Evolutionary conservation across 2,329 filamentous ascomycete species (phyloP), one percentile per base, ranked within the genome.

Genomic region (Clathrospora elynae): DNA sequence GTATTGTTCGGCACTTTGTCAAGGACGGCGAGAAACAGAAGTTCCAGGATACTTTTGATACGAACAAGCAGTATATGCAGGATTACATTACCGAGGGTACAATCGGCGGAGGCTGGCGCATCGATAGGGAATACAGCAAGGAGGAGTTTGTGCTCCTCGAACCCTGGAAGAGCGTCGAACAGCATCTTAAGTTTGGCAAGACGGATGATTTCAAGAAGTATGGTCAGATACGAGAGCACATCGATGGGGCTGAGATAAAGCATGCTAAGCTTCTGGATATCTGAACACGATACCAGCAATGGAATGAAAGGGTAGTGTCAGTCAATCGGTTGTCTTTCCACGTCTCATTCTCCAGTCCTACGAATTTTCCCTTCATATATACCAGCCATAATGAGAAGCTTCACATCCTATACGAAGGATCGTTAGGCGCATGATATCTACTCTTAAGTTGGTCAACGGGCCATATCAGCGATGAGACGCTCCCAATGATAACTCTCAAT

Each of bases 71-170:
- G 3, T 38, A 57, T 23, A 32, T 73, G 5, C 54, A 64, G 14
- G 52, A 40, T 2, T 57, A 58, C 33, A 54, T 66, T 10, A 60
- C 61, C 0, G 59, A 63, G 4, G 64, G 57, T 4, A 55, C 34
- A 2, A 49, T 70, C 22, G 59, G 61, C 8, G 67, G 68, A 9
- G 72, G 72, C 0, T 75, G 70, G 70, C 62, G 73, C 20, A 47
- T 75, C 11, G 73, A 75, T 32, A 56, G 56, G 7, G 62, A 63
- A 6, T 51, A 46, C 2, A 49, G 51, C 0, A 64, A 68, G 31
- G 68, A 74, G 9, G 73, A 77, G 33, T 75, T 71, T 52, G 67
- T 77, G 2, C 28, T 75, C 1, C 66, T 76, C 12, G 68, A 48
- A 18, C 70, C 70, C 0, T 76, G 73, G 72, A 56, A 58, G 3